A percentile compares a stretch with the other conserved stretches of the same genome.
Conservation (phyloP, 2,329 filamentous ascomycete species). For the Aspergillus tubingensis region DNA sequence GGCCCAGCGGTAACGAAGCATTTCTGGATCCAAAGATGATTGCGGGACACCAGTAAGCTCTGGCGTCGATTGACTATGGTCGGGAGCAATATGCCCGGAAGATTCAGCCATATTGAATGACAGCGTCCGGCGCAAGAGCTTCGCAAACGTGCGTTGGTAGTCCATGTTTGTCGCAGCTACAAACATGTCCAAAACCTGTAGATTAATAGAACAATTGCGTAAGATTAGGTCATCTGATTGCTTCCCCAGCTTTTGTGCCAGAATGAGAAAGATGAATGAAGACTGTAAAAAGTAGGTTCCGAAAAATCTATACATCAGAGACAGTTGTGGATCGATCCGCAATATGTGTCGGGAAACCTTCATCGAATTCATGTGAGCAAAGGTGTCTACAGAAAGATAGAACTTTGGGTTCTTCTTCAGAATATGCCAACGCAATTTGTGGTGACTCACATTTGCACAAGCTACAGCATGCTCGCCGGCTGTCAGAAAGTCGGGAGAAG, state of each 20-base stretch:
- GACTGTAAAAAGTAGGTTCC: slow-evolving; percentile 6
- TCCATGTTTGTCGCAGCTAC: slow-evolving; percentile 4
- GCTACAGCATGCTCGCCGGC: slow-evolving; percentile 5
- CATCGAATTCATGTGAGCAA: too few relatives aligned
- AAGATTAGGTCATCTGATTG: not conserved
- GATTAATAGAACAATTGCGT: not conserved
- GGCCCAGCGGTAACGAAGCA: slow-evolving; percentile 4
- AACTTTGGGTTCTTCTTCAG: not conserved
- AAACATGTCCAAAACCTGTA: slow-evolving; percentile 3
- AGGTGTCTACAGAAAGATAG: too few relatives aligned
- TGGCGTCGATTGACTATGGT: not conserved
- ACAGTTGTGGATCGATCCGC: not conserved
- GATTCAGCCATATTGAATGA: not conserved
- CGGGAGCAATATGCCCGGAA: not conserved
- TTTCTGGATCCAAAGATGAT: not conserved
- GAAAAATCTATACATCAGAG: slow-evolving; percentile 4
- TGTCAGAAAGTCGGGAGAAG: not conserved
- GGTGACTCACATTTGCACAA: slow-evolving; percentile 1
- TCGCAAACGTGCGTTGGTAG: slow-evolving; percentile 3
- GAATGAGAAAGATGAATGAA: slow-evolving; percentile 4
- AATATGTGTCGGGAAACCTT: slow-evolving; percentile 1
- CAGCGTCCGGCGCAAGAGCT: not conserved
- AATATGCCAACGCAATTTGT: too few relatives aligned
- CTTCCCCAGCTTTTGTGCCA: slow-evolving; percentile 1
- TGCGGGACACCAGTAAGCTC: not conserved